Conservation (phyloP, 495 filamentous ascomycete genomes). For the Aspergillus ellipticus region DNA sequence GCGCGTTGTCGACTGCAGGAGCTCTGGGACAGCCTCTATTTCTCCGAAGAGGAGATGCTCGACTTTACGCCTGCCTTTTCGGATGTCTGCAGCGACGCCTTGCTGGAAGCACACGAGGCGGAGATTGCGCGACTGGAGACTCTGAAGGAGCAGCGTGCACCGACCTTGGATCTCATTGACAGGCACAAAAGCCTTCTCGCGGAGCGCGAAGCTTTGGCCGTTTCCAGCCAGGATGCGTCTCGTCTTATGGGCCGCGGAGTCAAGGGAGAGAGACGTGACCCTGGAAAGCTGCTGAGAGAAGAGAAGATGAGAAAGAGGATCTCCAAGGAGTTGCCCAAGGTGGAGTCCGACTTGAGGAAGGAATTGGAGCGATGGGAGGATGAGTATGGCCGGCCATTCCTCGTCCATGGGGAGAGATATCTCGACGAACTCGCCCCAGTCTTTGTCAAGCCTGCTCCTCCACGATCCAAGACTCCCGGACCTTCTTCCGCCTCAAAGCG, state of each 20-base stretch:
- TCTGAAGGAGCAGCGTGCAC: conserved; percentile 81
- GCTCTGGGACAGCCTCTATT: conserved; percentile 90
- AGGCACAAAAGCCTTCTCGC: conserved; percentile 78
- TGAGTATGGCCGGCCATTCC: conserved; percentile 87
- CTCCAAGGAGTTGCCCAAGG: conserved; percentile 88
- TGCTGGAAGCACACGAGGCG: conserved; percentile 83
- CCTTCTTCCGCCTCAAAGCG: conserved; percentile 31
- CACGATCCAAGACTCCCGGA: conserved; percentile 76
- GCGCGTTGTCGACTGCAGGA: conserved; percentile 84
- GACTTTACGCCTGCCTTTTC: conserved; percentile 95
- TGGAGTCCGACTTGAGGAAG: conserved; percentile 77
- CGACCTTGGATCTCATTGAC: conserved; percentile 76
- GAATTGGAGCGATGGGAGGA: conserved; percentile 86
- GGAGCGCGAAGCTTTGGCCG: conserved; percentile 82
- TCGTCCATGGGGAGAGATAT: conserved; percentile 88
- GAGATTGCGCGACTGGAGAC: conserved; percentile 81
- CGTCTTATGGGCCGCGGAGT: conserved; percentile 82
- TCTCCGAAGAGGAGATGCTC: conserved; percentile 96
- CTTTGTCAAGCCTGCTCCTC: conserved; percentile 55
- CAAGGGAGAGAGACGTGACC: conserved; percentile 88
- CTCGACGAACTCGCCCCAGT: conserved; percentile 69
- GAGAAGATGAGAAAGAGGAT: conserved; percentile 99
- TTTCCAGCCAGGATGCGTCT: conserved; percentile 89
- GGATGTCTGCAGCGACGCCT: conserved; percentile 74
- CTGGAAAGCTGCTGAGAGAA: conserved; percentile 88